Evolutionary conservation across 371 early-diverging fungal genomes (phyloP).

Genomic region (Funneliformis caledonium): DNA sequence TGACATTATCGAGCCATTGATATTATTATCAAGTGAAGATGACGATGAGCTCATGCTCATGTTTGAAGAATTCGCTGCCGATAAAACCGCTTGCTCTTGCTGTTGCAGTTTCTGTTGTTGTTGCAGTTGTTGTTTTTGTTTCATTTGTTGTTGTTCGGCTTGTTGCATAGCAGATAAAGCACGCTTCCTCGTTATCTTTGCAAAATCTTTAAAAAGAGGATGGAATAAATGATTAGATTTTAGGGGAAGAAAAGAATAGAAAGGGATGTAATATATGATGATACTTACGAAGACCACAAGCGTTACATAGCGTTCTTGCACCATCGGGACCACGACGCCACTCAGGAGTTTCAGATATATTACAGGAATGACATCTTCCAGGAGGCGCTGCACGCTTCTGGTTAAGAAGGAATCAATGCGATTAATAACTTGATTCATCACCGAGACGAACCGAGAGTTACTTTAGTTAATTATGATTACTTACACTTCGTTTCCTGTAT

Average conservation of each 20-base stretch:
- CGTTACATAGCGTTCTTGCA: conserved; percentile 69
- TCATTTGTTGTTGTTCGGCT: background rate
- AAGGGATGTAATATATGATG: background rate
- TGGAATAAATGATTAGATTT: background rate
- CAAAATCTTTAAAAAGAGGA: conserved; percentile 21
- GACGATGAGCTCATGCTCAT: no score
- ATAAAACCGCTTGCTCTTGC: background rate
- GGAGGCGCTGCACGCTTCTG: conserved; percentile 42
- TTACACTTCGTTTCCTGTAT: conserved; percentile 38
- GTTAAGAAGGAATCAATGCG: background rate
- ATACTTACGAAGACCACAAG: conserved; percentile 58
- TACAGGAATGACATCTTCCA: conserved; percentile 49
- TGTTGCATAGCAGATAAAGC: conserved; percentile 15
- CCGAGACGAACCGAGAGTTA: background rate
- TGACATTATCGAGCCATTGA: background rate
- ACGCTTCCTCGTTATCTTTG: conserved; percentile 32
- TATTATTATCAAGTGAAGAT: background rate
- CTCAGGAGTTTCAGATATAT: conserved; percentile 66
- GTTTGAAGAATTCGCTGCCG: no score
- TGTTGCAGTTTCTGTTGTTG: background rate
- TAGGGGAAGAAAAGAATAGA: background rate
- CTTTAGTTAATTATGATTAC: background rate
- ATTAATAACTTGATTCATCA: background rate
- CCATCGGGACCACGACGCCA: conserved; percentile 77
- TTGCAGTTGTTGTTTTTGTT: no score